Percentiles rank a stretch among this genome's conserved stretches.
Conservation (phyloP, 768 basidiomycete genomes). For the Kwoniella bestiolae region DNA sequence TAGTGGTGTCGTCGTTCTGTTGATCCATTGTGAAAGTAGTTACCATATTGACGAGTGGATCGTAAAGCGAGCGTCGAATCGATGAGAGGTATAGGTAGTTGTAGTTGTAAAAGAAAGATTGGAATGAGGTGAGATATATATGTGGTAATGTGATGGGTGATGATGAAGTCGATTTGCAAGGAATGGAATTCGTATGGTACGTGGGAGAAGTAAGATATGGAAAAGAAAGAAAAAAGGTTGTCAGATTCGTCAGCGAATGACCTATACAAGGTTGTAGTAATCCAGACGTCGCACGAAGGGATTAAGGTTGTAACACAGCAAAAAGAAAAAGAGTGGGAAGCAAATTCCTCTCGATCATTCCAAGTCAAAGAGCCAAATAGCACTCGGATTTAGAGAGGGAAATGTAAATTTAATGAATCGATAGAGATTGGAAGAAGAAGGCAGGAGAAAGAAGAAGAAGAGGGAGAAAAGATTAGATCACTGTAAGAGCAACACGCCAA, state of each 20-base stretch:
- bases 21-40: not conserved
- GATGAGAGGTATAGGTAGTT: not conserved
- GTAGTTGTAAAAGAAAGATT: not conserved
- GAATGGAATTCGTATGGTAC: not conserved
- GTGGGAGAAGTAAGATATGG: not conserved
- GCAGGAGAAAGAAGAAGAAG: not conserved
- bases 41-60: not conserved
- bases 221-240: not conserved
- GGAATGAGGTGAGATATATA: not conserved
- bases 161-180: not conserved
- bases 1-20: not conserved
- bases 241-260: not conserved
- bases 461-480: too few relatives aligned
- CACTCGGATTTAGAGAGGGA: too few relatives aligned
- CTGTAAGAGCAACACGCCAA: too few relatives aligned
- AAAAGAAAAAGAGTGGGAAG: not conserved
- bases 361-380: not conserved
- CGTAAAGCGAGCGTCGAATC: not conserved
- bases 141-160: not conserved
- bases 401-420: not conserved
- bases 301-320: not conserved
- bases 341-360: not conserved
- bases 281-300: not conserved
- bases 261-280: not conserved
- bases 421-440: not conserved